Conservation (phyloP, 2,329 filamentous ascomycete species). For the Helotiales sp. region DNA sequence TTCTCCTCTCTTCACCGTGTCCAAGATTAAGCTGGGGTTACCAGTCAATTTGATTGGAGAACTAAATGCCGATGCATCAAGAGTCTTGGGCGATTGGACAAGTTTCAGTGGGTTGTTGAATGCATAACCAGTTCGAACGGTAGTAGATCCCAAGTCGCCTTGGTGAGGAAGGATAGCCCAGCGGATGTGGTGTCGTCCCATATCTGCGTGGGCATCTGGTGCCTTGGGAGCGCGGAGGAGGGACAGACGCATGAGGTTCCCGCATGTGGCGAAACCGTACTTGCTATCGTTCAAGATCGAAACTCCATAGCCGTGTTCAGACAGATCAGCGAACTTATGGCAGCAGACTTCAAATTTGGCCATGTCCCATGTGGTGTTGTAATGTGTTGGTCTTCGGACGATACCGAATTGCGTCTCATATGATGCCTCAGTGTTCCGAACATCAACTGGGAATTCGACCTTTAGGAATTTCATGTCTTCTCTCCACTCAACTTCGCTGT, state of each 20-base stretch:
- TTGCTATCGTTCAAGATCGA: constrained; percentile 94
- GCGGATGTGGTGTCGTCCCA: constrained; percentile 83
- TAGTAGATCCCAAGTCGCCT: constrained; percentile 69
- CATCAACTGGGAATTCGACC: constrained; percentile 93
- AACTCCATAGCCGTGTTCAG: constrained; percentile 84
- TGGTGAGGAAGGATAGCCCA: constrained; percentile 89
- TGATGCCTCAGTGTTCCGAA: constrained; percentile 86
- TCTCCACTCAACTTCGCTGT: constrained; percentile 91
- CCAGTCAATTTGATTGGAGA: constrained; percentile 67
- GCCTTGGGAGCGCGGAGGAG: constrained; percentile 87
- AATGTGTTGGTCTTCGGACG: constrained; percentile 87
- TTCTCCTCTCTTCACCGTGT: constrained; percentile 91
- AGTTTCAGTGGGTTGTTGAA: constrained; percentile 82
- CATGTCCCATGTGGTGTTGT: constrained; percentile 98
- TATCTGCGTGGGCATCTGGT: constrained; percentile 89
- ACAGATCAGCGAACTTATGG: constrained; percentile 91
- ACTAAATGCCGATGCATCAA: constrained; percentile 43
- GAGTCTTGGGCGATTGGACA: constrained; percentile 43
- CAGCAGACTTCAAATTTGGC: constrained; percentile 97
- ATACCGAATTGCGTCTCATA: constrained; percentile 96
- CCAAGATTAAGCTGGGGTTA: constrained; percentile 70
- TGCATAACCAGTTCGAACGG: constrained; percentile 80
- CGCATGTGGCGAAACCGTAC: constrained; percentile 90
- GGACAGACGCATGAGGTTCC: constrained; percentile 85
- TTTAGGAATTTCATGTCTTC: constrained; percentile 98